Evolutionary conservation across 257 asterid species (phyloP).

Genomic region (Nicotiana knightiana): DNA sequence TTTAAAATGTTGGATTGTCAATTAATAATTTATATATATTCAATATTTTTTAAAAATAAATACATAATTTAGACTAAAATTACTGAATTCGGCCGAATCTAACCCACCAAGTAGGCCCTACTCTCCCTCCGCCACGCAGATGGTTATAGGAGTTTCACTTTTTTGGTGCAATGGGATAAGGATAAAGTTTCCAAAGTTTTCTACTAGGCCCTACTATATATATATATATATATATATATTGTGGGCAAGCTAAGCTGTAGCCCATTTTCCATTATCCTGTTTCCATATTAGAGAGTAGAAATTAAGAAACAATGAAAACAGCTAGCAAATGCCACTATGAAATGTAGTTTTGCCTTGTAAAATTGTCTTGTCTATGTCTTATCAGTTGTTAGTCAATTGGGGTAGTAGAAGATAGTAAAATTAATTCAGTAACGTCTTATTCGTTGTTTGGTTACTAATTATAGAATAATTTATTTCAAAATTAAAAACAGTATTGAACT

Average conservation of each 20-base stretch:
- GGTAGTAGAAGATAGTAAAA: neutral
- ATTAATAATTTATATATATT: too few relatives aligned
- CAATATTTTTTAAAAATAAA: too few relatives aligned
- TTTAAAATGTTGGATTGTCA: too few relatives aligned
- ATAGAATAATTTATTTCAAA: too few relatives aligned
- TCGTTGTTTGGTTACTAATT: too few relatives aligned
- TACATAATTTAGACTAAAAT: neutral
- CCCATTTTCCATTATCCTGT: neutral
- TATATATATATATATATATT: neutral
- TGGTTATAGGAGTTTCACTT: neutral
- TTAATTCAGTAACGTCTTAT: too few relatives aligned
- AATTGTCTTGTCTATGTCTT: neutral
- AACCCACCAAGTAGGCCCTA: too few relatives aligned
- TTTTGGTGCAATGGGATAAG: constrained; percentile 2
- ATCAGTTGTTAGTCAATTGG: neutral
- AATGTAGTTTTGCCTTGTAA: neutral
- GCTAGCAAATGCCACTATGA: neutral
- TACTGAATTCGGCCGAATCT: too few relatives aligned
- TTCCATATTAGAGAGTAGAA: neutral
- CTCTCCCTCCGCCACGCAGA: neutral
- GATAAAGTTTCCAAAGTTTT: neutral
- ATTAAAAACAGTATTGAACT: too few relatives aligned
- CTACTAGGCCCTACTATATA: neutral
- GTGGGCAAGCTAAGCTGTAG: neutral
- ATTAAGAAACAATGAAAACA: neutral